Evolutionary conservation across 106 monocot species (phyloP).

Genomic region (Posidonia australis): DNA sequence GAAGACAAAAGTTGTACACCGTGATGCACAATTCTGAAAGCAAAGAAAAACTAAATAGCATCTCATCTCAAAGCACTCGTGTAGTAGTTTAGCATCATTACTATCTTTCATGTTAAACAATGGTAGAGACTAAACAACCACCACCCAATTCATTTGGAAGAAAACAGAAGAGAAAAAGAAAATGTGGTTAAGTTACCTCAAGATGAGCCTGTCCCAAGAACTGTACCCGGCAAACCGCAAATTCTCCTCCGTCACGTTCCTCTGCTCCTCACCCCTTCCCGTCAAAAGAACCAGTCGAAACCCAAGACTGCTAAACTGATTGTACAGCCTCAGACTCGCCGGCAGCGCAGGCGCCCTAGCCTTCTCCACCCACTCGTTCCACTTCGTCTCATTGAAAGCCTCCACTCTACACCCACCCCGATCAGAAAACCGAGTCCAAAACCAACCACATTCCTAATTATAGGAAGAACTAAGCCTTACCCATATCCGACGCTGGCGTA

Average conservation of each 20-base stretch:
- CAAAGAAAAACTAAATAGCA: too few relatives aligned
- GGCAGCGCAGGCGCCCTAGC: slow-evolving; percentile 17
- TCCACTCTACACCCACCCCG: background rate
- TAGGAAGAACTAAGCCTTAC: background rate
- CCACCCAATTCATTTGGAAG: too few relatives aligned
- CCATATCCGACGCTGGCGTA: slow-evolving; percentile 15
- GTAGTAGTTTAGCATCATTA: too few relatives aligned
- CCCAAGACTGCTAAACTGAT: slow-evolving; percentile 13
- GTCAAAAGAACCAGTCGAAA: slow-evolving; percentile 16
- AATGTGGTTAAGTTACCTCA: slow-evolving; percentile 18
- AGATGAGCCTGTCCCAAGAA: slow-evolving; percentile 23
- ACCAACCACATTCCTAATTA: background rate
- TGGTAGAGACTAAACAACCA: too few relatives aligned
- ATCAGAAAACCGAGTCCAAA: background rate
- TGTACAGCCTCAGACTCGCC: slow-evolving; percentile 15
- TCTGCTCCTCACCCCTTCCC: slow-evolving; percentile 18
- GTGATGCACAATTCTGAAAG: too few relatives aligned
- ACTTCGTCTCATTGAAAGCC: slow-evolving; percentile 15
- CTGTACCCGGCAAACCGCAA: slow-evolving; percentile 12
- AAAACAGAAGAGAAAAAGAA: background rate
- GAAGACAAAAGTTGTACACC: background rate
- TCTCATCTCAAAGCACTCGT: too few relatives aligned
- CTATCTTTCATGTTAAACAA: too few relatives aligned
- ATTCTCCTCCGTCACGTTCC: slow-evolving; percentile 19
- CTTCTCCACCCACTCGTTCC: slow-evolving; percentile 21